Evolutionary conservation across 306 rosid species (phyloP).

Genomic region (Alnus rubra): DNA sequence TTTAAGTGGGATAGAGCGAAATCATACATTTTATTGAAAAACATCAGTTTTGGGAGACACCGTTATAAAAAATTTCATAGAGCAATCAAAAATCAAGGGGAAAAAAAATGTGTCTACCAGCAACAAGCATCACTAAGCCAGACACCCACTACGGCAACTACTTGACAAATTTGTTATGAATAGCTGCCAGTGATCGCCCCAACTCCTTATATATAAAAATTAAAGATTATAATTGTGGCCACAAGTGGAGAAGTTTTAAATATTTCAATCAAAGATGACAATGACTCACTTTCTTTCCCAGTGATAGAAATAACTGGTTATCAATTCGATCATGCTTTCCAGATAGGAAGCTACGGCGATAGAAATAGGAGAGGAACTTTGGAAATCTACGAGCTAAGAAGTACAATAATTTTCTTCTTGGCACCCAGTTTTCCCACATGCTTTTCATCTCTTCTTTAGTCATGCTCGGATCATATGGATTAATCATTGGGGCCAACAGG

Average conservation of each 20-base stretch:
- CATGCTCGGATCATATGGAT: slow-evolving; percentile 79
- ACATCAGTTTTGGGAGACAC: slow-evolving; percentile 7
- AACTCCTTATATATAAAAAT: neutral
- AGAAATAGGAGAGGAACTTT: slow-evolving; percentile 62
- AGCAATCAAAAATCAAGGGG: neutral
- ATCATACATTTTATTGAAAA: neutral
- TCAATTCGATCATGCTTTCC: slow-evolving; percentile 75
- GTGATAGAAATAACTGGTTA: slow-evolving; percentile 57
- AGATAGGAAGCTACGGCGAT: slow-evolving; percentile 66
- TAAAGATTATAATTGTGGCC: neutral
- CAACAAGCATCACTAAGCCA: no score
- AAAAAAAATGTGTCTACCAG: neutral
- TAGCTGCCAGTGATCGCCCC: neutral
- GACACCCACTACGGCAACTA: no score
- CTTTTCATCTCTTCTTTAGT: slow-evolving; percentile 72
- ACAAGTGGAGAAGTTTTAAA: neutral
- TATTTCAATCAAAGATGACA: slow-evolving; percentile 11
- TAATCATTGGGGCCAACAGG: slow-evolving; percentile 79
- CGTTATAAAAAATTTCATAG: neutral
- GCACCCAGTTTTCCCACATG: slow-evolving; percentile 84
- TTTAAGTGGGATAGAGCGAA: neutral
- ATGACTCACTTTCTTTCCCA: slow-evolving; percentile 71
- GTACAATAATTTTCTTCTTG: slow-evolving; percentile 62
- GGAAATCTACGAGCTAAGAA: slow-evolving; percentile 81
- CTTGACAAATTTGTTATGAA: neutral